Evolutionary conservation across 179 eudicot species (phyloP), one percentile per base, ranked within the genome.

Genomic region (Gypsophila paniculata): DNA sequence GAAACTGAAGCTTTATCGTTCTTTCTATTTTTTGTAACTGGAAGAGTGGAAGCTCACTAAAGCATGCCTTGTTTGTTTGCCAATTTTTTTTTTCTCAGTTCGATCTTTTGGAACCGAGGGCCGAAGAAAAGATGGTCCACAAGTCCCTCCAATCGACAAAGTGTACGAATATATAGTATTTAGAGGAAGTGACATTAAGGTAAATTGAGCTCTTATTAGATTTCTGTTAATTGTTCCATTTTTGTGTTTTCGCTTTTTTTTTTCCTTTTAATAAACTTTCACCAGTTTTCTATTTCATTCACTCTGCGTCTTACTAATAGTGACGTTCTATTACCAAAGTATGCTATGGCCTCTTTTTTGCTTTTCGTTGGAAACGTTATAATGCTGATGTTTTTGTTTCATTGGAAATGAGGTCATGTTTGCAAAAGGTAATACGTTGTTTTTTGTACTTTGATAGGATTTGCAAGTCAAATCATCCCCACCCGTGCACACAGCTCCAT

Each of bases 71-170:
- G 2, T 39, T 65, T 10, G 11, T 44, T 65, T 63, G 38, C 15
- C 36, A 64, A 13, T 25, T 44, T 22, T 62, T 68, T 25, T 22
- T 79, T 23, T 74, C 54, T 75, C 87, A 86, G 89, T 86, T 29
- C 81, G 78, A 68, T 84, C 89, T 7, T 86, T 86, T 78, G 87
- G 89, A 84, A 82, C 86, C 5, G 89, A 86, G 77, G 89, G 89
- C 38, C 83, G 87, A 34, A 82, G 72, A 81, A 84, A 80, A 77
- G 87, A 86, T 76, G 87, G 83, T 52, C 80, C 71, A 46, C 84
- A 84, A 72, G 74, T 86, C 53, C 83, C 82, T 51, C 82, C 80
- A 4, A 82, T 66, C 73, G 89, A 86, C 81, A 84, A 80, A 78
- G 82, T 86, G 44, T 84, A 84, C 72, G 89, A 86, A 57, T 86